Conservation (phyloP, 192 early-diverging fungal genomes). For the Chytriomyces confervae region DNA sequence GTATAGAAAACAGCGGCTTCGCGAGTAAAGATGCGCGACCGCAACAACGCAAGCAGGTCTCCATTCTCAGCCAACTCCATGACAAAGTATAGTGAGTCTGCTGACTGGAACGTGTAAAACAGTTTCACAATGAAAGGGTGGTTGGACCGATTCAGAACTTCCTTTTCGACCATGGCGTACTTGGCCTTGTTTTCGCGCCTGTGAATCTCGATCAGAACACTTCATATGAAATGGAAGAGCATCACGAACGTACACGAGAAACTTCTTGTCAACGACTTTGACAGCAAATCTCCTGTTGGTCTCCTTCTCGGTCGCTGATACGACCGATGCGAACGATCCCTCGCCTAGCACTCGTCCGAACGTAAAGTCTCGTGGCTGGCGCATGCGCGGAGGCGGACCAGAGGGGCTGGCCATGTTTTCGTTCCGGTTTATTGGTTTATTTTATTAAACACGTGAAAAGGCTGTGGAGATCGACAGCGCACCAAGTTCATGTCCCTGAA, state of each 20-base stretch:
- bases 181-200: conserved; percentile 91
- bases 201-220: not conserved
- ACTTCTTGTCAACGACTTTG: conserved; percentile 75
- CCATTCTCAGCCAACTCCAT: conserved; percentile 90
- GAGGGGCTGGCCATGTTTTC: no score
- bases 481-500: no score
- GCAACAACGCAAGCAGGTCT: conserved; percentile 84
- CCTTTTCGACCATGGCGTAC: conserved; percentile 94
- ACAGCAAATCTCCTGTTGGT: conserved; percentile 80
- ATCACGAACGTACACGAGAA: conserved; percentile 36
- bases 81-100: conserved; percentile 89
- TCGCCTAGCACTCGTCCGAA: conserved; percentile 88
- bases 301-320: conserved; percentile 75
- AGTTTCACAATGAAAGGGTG: conserved; percentile 77
- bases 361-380: conserved; percentile 81
- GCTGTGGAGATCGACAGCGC: no score
- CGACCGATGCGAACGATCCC: conserved; percentile 94
- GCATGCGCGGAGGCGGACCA: conserved; percentile 54
- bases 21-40: conserved; percentile 64
- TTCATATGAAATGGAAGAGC: not conserved
- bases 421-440: no score
- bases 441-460: no score
- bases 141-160: conserved; percentile 80
- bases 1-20: conserved; percentile 82
- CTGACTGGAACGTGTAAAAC: conserved; percentile 96